Percentiles rank a stretch among this genome's conserved stretches.
Conservation (phyloP, 1,284 basidiomycete genomes). For the Vanrija sp. region DNA sequence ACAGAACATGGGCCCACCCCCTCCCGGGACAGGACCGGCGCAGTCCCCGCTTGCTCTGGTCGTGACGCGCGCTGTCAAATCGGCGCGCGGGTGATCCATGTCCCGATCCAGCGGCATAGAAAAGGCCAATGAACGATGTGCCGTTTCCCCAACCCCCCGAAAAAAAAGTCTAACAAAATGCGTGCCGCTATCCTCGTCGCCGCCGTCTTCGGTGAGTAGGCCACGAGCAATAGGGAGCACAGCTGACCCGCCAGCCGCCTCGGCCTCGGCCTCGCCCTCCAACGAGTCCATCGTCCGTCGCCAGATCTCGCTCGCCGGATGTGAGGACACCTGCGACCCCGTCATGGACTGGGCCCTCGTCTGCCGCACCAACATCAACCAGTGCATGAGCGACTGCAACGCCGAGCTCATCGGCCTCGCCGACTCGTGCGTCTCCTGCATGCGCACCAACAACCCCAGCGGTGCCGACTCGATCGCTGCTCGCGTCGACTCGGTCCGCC, state of each 20-base stretch:
- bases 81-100: no score
- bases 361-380: conserved; percentile 14
- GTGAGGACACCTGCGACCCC: conserved; percentile 15
- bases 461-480: not conserved
- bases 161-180: conserved; percentile 1
- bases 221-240: no score
- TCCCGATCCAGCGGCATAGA: no score
- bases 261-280: conserved; percentile 1
- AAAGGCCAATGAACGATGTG: no score
- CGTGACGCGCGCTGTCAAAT: no score
- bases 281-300: not conserved
- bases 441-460: conserved; percentile 11
- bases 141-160: not conserved
- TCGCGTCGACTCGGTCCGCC: conserved; percentile 9
- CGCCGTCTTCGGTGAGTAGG: conserved; percentile 10
- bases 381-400: conserved; percentile 16
- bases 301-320: conserved; percentile 10
- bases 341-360: conserved; percentile 14
- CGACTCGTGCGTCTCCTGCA: conserved; percentile 10
- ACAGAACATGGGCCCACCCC: no score
- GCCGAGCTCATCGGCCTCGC: conserved; percentile 10
- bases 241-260: conserved; percentile 8
- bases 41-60: no score
- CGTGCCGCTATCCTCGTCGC: conserved; percentile 7
- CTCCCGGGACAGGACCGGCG: no score